A percentile compares a stretch with the other conserved stretches of the same genome.
These are phyloP conservation scores for Leccinum obscurum DNA, from an alignment of 768 basidiomycete genomes.

Conservation along the genomic window DNA sequence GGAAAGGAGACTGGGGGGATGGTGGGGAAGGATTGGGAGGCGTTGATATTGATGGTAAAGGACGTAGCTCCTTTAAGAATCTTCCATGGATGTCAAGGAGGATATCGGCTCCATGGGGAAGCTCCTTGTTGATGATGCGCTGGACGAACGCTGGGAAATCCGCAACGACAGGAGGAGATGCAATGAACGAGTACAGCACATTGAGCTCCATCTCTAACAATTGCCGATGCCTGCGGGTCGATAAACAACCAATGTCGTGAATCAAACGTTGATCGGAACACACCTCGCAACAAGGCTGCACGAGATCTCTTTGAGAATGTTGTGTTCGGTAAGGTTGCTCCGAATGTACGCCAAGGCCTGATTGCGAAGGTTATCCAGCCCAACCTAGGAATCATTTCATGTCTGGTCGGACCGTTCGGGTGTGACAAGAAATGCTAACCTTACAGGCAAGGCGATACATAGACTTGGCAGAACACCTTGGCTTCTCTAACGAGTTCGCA, in stretches of 20 bases:
- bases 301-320: neutral
- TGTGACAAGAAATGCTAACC: neutral
- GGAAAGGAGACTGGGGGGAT: neutral
- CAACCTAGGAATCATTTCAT: neutral
- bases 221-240: neutral
- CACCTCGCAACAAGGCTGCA: neutral
- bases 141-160: neutral
- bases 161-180: neutral
- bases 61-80: neutral
- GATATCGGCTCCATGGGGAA: neutral
- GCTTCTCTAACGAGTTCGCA: neutral
- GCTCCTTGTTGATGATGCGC: neutral
- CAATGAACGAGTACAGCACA: neutral
- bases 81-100: neutral
- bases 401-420: neutral
- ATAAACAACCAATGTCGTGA: neutral
- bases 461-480: neutral
- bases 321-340: neutral
- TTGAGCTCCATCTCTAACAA: neutral
- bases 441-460: neutral
- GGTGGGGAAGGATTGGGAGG: neutral
- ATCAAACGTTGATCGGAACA: neutral
- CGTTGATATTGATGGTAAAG: neutral
- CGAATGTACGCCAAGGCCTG: neutral
- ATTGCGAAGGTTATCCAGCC: neutral